Base-by-base conservation (phyloP, 2,329 filamentous ascomycete species). In the Diplodia corticola region DNA sequence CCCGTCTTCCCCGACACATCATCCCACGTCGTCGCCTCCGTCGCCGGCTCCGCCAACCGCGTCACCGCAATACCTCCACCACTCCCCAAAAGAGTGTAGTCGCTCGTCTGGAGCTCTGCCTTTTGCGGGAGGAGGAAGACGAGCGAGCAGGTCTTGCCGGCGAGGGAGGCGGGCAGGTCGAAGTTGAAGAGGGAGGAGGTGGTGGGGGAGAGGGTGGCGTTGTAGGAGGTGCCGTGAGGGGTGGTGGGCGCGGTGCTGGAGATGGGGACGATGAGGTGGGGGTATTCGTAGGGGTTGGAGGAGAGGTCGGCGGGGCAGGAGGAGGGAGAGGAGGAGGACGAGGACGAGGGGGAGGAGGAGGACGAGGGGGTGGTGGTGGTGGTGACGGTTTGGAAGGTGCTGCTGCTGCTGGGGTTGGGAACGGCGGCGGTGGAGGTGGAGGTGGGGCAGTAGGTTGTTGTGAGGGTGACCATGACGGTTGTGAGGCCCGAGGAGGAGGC, bases 41-140 rank as follows among this genome's bases (percentile, higher is more conserved):
- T 82, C 9, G 84, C 86, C 46, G 80, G 73, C 1, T 71, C 72
- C 53, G 76, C 73, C 28, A 90, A n/a, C 70, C 77, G 74, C n/a
- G 78, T 77, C 72, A 89, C 84, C 68, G 83, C 55, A 65, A 89
- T 76, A 50, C 78, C 78, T 48, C 87, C 87, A 22, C 79, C 84
- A 72, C 84, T 59, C 1, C 57, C 1, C 1, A 1, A 17, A 0
- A 66, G 26, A 6, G 55, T 35, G 76, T 80, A 89, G 10, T 81
- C 80, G 0, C 87, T 88, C 1, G 86, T 88, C 76, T 86, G 76
- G 20, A 89, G 83, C 30, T 88, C 76, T 17, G 80, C 71, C 68
- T 85, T 76, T 60, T 79, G 69, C 7, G 89, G 89, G 77, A 90
- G 85, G 49, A 89, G 80, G 83, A 91, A 91, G 67, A 88, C 79